Conservation (phyloP, 306 rosid species). For the Carpinus fangiana region DNA sequence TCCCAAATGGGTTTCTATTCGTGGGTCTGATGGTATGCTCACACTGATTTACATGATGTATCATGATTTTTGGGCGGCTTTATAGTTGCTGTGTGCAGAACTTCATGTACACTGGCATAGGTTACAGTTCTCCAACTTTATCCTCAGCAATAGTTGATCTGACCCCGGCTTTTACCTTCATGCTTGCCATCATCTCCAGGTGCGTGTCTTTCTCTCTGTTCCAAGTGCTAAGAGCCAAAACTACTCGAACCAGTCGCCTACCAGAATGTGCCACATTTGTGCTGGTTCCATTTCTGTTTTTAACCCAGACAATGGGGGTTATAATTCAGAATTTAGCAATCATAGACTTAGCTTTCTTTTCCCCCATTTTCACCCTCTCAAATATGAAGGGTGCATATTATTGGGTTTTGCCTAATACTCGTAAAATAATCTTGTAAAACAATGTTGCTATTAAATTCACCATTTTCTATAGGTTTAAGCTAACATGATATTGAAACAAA, state of each 20-base stretch:
- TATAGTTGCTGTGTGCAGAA: slow-evolving; percentile 31
- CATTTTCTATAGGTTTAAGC: too few relatives aligned
- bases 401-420: neutral
- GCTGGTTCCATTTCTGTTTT: neutral
- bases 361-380: neutral
- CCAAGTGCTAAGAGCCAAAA: neutral
- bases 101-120: slow-evolving; percentile 33
- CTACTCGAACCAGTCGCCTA: neutral
- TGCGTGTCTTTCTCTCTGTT: slow-evolving; percentile 4
- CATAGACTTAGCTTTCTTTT: neutral
- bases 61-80: neutral
- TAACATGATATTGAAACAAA: too few relatives aligned
- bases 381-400: neutral
- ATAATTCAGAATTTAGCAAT: neutral
- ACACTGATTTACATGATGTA: neutral
- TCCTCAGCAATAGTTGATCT: slow-evolving; percentile 45
- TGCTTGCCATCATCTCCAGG: slow-evolving; percentile 42
- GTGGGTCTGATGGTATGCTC: too few relatives aligned
- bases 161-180: slow-evolving; percentile 50
- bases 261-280: neutral
- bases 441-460: neutral
- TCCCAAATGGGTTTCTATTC: neutral
- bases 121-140: slow-evolving; percentile 51
- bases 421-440: neutral
- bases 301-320: neutral